Evolutionary conservation across 805 yeast species (phyloP).

Genomic region (Barnettozyma pratensis): DNA sequence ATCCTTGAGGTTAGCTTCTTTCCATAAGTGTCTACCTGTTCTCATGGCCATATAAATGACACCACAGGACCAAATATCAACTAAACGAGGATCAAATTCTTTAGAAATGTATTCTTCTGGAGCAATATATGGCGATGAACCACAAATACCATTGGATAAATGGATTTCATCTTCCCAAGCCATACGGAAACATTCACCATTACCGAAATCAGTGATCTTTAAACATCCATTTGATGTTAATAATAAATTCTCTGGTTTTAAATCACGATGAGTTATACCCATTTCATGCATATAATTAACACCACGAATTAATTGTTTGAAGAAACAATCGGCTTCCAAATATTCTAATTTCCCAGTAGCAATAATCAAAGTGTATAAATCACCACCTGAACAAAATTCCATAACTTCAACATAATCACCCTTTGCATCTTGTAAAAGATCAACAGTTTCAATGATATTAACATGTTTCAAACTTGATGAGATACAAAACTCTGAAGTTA

Average conservation of each 20-base stretch:
- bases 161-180: constrained; percentile 78
- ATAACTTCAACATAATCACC: constrained; percentile 81
- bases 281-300: constrained; percentile 84
- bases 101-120: constrained; percentile 71
- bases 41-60: constrained; percentile 92
- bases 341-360: constrained; percentile 76
- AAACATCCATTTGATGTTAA: constrained; percentile 66
- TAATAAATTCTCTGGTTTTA: constrained; percentile 82
- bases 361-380: constrained; percentile 65
- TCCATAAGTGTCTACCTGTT: constrained; percentile 92
- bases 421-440: constrained; percentile 73
- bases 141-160: constrained; percentile 71
- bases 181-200: constrained; percentile 75
- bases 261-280: constrained; percentile 88
- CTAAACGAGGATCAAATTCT: constrained; percentile 75
- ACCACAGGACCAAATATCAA: constrained; percentile 92
- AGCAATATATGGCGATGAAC: constrained; percentile 86
- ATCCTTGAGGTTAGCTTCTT: constrained; percentile 73
- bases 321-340: constrained; percentile 85
- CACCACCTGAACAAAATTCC: constrained; percentile 85
- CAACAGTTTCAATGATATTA: constrained; percentile 73
- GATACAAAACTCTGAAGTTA: constrained; percentile 80
- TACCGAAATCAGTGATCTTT: constrained; percentile 87
- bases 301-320: constrained; percentile 79
- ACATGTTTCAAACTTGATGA: constrained; percentile 72